Evolutionary conservation across 371 early-diverging fungal genomes (phyloP), one percentile per base, ranked within the genome.

Genomic region (Apophysomyces sp.): DNA sequence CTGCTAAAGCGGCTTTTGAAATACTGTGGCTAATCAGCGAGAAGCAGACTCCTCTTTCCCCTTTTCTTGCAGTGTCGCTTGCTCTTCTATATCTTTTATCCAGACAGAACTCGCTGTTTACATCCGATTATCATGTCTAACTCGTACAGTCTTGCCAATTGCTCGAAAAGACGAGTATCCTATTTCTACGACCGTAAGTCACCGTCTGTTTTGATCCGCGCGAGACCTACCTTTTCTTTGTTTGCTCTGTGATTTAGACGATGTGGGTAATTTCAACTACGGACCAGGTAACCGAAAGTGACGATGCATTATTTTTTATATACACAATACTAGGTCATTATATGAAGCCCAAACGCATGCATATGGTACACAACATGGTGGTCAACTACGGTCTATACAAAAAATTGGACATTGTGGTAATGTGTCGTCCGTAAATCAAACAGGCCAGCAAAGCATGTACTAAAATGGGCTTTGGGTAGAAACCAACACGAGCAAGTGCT

Each of bases 341-440:
- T 4, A 99, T 99, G 99, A 99, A 99, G 72, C 99, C 99, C 9
- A 95, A 97, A 56, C 88, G 99, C 62, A 93, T 99, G 75, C 92
- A 94, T 57, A 93, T 99, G 89, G 94, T 98, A 28, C 98, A 99
- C 78, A 94, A 94, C 68, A 84, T 99, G 60, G 94, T 99, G 34
- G 82, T 96, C 52, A 93, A 93, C 40, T 99, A 98, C 80, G 96
- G 93, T 5, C 81, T 99, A 15, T 93, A 97, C 70, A 94, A 96
- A 66, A 88, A 98, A 62, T 90, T 99, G 94, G 90, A 90, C 53
- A 88, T 97, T 68, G 88, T 87, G 52, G 90, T 87, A 86, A n/a
- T 72, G 79, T 65, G 34, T 40, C 12, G n/a, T n/a, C 6, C 51
- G 13, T 57, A 3, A 30, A 16, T 21, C 53, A 53, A 3, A 1